These are phyloP conservation scores for Calonectria leucothoes DNA, from an alignment of 2,329 filamentous ascomycete species.

Conservation along the genomic window DNA sequence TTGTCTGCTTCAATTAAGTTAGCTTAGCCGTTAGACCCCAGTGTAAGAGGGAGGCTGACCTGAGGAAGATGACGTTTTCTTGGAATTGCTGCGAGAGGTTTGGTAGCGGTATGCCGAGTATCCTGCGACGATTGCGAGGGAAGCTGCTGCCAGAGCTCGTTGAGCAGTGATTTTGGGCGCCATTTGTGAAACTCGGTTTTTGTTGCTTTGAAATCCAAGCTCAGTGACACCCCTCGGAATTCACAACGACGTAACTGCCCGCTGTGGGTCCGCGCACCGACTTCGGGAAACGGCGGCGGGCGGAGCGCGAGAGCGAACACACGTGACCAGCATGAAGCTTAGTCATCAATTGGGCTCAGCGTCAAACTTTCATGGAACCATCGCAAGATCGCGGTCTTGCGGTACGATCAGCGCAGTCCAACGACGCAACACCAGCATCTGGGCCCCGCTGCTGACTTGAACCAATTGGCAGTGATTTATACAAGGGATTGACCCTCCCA, in stretches of 20 bases:
- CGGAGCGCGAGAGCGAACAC: slow-evolving; percentile 3
- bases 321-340: slow-evolving; percentile 36
- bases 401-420: slow-evolving; percentile 33
- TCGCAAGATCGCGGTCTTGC: slow-evolving; percentile 29
- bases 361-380: slow-evolving; percentile 43
- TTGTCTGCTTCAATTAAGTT: slow-evolving; percentile 41
- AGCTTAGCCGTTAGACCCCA: slow-evolving; percentile 29
- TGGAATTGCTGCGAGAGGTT: slow-evolving; percentile 33
- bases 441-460: slow-evolving; percentile 24
- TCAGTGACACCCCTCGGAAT: slow-evolving; percentile 40
- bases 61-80: slow-evolving; percentile 33
- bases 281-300: slow-evolving; percentile 29
- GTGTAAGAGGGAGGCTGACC: slow-evolving; percentile 43
- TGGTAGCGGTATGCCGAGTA: slow-evolving; percentile 45
- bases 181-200: slow-evolving; percentile 38
- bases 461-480: slow-evolving; percentile 23
- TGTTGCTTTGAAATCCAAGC: slow-evolving; percentile 49
- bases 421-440: slow-evolving; percentile 23
- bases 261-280: slow-evolving; percentile 34
- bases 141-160: slow-evolving; percentile 43
- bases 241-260: slow-evolving; percentile 22
- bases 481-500: slow-evolving; percentile 33
- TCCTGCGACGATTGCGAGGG: slow-evolving; percentile 41
- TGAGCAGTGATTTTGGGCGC: slow-evolving; percentile 42
- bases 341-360: slow-evolving; percentile 41